Evolutionary conservation across 768 basidiomycete genomes (phyloP), one percentile per base, ranked within the genome.

Genomic region (Lactarius akahatsu): DNA sequence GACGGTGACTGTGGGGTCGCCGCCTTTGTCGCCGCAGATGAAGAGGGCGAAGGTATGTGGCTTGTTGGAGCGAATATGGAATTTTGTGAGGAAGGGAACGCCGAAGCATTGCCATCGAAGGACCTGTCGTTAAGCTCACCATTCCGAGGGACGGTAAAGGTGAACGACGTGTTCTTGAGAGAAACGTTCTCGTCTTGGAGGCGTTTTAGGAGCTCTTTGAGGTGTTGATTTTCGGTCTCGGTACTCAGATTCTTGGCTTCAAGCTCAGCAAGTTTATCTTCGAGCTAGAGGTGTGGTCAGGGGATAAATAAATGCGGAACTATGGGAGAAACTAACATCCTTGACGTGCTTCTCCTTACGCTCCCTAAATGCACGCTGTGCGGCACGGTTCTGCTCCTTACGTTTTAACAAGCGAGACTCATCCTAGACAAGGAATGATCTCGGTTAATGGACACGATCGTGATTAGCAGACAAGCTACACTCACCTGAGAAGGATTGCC

Each of bases 291-390:
- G 16, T 7, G n/a, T 3, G 45, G 34, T 62, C 28, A 69, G 36
- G 40, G 20, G 13, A 38, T 23, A 15, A 45, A 28, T 54, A 52
- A 64, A 70, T 61, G 69, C 15, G 26, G 45, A 52, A 38, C 11
- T 32, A 10, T 23, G 50, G 15, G 18, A 6, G 26, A 20, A 1
- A 83, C 93, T 80, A 73, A 97, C 95, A 75, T 97, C 95, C 75
- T 93, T 94, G 70, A 98, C 93, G 76, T 97, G 95, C 73, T 92
- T 94, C 79, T 99, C 96, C 78, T 98, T 96, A 68, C 96, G 85
- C 77, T 98, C 97, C 63, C 96, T 82, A 81, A 99, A 99, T 1
- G 96, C 96, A 61, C 96, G 88, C 77, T 99, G 97, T 8, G 96
- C 96, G 3, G 95, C 94, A 63, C 96, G 83, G 72, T 99, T 99